Evolutionary conservation across 441 rosid species (phyloP).

Genomic region (Adansonia gregorii): DNA sequence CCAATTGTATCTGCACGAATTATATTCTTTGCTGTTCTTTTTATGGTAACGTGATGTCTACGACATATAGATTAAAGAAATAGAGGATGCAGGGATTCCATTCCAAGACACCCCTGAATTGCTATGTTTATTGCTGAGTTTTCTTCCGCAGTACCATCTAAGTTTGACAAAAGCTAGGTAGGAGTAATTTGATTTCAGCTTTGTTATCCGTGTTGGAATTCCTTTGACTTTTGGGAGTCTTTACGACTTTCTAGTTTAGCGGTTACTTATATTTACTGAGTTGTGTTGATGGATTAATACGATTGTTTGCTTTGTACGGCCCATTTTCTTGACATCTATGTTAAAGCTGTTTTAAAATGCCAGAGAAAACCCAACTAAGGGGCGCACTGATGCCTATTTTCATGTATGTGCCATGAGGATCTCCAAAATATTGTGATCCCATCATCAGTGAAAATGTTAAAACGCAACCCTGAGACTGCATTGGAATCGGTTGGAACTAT

Average conservation of each 20-base stretch:
- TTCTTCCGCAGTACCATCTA: conserved; percentile 48
- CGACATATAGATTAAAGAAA: conserved; percentile 62
- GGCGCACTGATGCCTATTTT: conserved; percentile 70
- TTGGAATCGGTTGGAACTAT: conserved; percentile 79
- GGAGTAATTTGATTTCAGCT: conserved; percentile 20
- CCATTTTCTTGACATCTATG: conserved; percentile 75
- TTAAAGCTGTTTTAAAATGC: conserved; percentile 77
- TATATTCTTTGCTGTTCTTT: conserved; percentile 45
- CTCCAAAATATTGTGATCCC: conserved; percentile 78
- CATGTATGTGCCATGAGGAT: conserved; percentile 69
- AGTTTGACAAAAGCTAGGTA: conserved; percentile 73
- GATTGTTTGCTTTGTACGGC: conserved; percentile 56
- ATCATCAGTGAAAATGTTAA: conserved; percentile 84
- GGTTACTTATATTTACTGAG: conserved; percentile 12
- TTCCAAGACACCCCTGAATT: conserved; percentile 74
- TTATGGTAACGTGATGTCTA: conserved; percentile 67
- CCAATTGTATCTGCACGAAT: conserved; percentile 55
- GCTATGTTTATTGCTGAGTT: conserved; percentile 62
- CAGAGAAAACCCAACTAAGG: conserved; percentile 67
- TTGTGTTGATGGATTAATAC: conserved; percentile 23
- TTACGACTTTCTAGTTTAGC: conserved; percentile 4
- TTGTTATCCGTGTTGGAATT: conserved; percentile 18
- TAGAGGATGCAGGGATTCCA: conserved; percentile 67
- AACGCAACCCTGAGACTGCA: conserved; percentile 95
- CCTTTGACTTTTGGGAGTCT: neutral